Conservation (phyloP, 257 asterid genomes). For the Schizonepeta tenuifolia region DNA sequence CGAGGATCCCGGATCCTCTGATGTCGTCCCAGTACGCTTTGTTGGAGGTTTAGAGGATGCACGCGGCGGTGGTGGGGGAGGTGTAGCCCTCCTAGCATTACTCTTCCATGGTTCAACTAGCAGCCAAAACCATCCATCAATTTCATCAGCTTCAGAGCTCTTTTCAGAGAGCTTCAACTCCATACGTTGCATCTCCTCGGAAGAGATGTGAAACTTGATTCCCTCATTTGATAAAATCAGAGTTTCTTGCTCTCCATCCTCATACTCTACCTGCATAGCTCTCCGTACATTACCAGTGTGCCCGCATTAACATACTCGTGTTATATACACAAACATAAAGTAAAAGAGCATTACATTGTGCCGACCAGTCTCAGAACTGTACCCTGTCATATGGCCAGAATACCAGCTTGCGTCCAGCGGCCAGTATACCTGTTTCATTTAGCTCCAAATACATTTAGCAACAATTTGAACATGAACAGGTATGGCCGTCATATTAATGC, state of each 20-base stretch:
- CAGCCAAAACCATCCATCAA: conserved; percentile 87
- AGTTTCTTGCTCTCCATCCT: conserved; percentile 83
- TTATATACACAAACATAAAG: conserved; percentile 15
- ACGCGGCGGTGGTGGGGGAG: too few relatives aligned
- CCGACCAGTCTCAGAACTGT: conserved; percentile 59
- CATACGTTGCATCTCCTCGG: conserved; percentile 63
- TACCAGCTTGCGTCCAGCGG: conserved; percentile 98
- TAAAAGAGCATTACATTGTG: conserved; percentile 66
- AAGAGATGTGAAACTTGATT: conserved; percentile 68
- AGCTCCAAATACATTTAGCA: conserved; percentile 33
- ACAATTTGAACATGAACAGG: conserved; percentile 22
- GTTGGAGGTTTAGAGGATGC: too few relatives aligned
- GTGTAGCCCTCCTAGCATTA: too few relatives aligned
- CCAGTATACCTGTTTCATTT: conserved; percentile 76
- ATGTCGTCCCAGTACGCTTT: too few relatives aligned
- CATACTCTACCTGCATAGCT: conserved; percentile 77
- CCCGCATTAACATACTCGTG: conserved; percentile 8
- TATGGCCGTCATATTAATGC: not conserved
- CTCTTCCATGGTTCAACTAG: too few relatives aligned
- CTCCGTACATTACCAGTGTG: conserved; percentile 29
- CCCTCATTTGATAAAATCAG: conserved; percentile 68
- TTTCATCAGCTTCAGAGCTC: conserved; percentile 65
- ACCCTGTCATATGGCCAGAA: conserved; percentile 57
- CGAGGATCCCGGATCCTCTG: too few relatives aligned
- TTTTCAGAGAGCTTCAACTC: conserved; percentile 56